Evolutionary conservation across 768 basidiomycete species (phyloP).

Genomic region (Suillus placidus): DNA sequence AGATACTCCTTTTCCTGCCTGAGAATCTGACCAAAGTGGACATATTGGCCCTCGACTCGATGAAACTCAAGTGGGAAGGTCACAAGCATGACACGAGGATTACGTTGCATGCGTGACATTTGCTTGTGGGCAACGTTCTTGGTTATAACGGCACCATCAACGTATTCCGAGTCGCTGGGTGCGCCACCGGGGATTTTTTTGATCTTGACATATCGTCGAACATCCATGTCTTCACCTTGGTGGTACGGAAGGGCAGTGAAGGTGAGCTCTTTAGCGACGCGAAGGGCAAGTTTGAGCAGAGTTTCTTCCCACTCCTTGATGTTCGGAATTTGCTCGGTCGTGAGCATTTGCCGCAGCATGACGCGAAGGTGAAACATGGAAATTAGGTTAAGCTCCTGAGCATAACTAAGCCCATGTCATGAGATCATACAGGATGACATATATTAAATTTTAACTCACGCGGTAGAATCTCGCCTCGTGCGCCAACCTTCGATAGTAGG

Average conservation of each 20-base stretch:
- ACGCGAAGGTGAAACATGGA: constrained; percentile 89
- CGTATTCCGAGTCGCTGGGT: constrained; percentile 93
- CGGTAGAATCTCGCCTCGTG: constrained; percentile 85
- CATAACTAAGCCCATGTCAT: constrained; percentile 52
- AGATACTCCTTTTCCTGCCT: constrained; percentile 94
- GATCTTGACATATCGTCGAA: constrained; percentile 94
- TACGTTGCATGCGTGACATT: constrained; percentile 81
- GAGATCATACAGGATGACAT: constrained; percentile 7
- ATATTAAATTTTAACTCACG: constrained; percentile 52
- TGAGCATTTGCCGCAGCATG: constrained; percentile 91
- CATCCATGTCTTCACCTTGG: constrained; percentile 93
- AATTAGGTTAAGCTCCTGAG: constrained; percentile 79
- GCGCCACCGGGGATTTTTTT: constrained; percentile 97
- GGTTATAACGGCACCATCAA: constrained; percentile 95
- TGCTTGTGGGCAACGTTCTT: constrained; percentile 97
- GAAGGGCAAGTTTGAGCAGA: constrained; percentile 77
- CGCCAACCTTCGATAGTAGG: constrained; percentile 75
- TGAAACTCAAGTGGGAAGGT: constrained; percentile 95
- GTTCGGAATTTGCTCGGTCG: constrained; percentile 79
- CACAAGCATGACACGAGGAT: constrained; percentile 94
- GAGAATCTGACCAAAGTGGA: constrained; percentile 88
- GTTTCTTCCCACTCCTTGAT: constrained; percentile 87
- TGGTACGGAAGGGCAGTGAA: constrained; percentile 71
- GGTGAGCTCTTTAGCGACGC: constrained; percentile 83
- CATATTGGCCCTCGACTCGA: constrained; percentile 88